phyloP scores from a whole-genome alignment of 176 grass and related monocot genomes.

The Carex scoparia region DNA sequence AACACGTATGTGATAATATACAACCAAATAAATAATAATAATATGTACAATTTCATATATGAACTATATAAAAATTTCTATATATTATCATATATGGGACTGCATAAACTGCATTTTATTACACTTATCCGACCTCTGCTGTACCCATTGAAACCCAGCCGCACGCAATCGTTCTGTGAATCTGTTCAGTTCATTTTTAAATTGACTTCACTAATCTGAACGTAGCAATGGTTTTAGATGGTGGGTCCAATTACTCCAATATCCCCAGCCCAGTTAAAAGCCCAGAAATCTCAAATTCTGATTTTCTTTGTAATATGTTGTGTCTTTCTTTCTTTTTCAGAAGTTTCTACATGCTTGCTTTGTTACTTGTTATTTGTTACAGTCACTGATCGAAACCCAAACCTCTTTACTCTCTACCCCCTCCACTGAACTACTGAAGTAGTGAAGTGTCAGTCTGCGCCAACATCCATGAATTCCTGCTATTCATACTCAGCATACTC shows the following conservation, averaged over 20 bases:
- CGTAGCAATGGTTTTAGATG: background rate
- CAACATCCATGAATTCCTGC: conserved; percentile 37
- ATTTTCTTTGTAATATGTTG: background rate
- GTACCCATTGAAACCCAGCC: too few species aligned
- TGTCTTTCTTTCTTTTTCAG: background rate
- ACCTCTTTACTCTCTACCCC: background rate
- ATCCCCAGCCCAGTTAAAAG: background rate
- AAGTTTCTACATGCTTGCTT: background rate
- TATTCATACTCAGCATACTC: conserved; percentile 27
- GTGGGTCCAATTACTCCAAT: background rate
- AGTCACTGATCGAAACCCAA: background rate
- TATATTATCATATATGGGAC: too few species aligned
- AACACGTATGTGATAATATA: too few species aligned
- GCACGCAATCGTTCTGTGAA: too few species aligned
- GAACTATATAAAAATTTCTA: too few species aligned
- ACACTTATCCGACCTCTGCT: too few species aligned
- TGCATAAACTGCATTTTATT: too few species aligned
- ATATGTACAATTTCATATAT: too few species aligned
- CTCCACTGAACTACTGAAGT: background rate
- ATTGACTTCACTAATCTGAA: background rate
- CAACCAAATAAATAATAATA: too few species aligned
- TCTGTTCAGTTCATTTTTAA: too few species aligned
- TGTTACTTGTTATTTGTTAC: too few species aligned
- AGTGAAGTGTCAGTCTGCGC: background rate
- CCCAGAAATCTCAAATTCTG: background rate